Evolutionary conservation across 129 eudicot species (phyloP).

Genomic region (Deinandra increscens): DNA sequence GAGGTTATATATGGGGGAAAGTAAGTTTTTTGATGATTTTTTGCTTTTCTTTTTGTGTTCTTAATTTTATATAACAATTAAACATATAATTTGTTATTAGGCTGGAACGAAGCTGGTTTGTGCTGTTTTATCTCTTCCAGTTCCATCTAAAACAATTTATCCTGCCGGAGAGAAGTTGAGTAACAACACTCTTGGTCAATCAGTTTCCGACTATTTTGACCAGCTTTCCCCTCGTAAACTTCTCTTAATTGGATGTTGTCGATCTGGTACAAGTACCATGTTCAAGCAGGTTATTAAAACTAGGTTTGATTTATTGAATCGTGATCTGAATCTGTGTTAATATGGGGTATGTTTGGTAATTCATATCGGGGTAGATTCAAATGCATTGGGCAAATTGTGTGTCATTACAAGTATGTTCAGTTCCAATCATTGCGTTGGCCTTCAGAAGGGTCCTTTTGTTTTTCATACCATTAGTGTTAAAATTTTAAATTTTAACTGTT

Average conservation of each 20-base stretch:
- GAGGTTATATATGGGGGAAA: slow-evolving; percentile 99
- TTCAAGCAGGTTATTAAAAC: slow-evolving; percentile 73
- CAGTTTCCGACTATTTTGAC: slow-evolving; percentile 65
- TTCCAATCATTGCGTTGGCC: too few relatives aligned
- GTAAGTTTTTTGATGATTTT: slow-evolving; percentile 35
- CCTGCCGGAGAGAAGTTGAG: slow-evolving; percentile 63
- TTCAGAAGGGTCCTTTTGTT: too few relatives aligned
- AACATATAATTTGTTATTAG: slow-evolving; percentile 13
- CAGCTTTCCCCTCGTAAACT: slow-evolving; percentile 62
- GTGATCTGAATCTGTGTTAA: too few relatives aligned
- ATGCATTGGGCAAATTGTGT: too few relatives aligned
- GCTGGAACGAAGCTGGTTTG: too few relatives aligned
- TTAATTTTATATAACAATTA: slow-evolving; percentile 8
- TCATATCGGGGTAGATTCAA: too few relatives aligned
- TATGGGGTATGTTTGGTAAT: too few relatives aligned
- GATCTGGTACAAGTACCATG: slow-evolving; percentile 95
- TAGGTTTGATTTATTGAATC: too few relatives aligned
- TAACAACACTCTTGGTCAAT: slow-evolving; percentile 39
- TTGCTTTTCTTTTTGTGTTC: neutral
- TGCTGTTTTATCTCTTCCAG: slow-evolving; percentile 90
- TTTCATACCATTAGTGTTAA: too few relatives aligned
- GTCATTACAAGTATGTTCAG: too few relatives aligned
- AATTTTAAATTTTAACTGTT: too few relatives aligned
- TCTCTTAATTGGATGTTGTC: slow-evolving; percentile 80
- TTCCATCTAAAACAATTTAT: slow-evolving; percentile 67